These are phyloP conservation scores for Candida alai DNA, from an alignment of 805 yeast species.

Conservation along the genomic window DNA sequence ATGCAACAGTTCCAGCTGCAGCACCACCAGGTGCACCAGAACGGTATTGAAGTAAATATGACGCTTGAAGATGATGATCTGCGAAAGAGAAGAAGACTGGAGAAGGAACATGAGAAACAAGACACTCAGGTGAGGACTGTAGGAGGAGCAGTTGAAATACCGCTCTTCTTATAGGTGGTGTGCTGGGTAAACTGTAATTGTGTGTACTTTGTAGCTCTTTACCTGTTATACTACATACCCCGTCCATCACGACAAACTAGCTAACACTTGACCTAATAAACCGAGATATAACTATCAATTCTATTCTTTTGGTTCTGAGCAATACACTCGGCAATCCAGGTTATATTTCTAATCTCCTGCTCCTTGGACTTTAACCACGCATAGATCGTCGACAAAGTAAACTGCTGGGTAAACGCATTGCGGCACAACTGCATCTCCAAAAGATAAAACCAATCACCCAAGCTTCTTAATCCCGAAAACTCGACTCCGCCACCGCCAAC, in stretches of 20 bases:
- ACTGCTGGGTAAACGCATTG: constrained; percentile 94
- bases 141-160: constrained; percentile 45
- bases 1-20: neutral
- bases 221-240: neutral
- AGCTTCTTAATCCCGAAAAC: constrained; percentile 46
- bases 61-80: constrained; percentile 3
- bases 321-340: constrained; percentile 99
- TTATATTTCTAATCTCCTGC: constrained; percentile 93
- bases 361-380: constrained; percentile 96
- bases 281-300: constrained; percentile 85
- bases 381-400: constrained; percentile 86
- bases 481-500: too few species aligned
- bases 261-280: constrained; percentile 59
- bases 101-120: constrained; percentile 1
- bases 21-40: neutral
- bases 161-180: constrained; percentile 33
- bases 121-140: constrained; percentile 21
- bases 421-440: constrained; percentile 90
- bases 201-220: neutral
- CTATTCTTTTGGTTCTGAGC: constrained; percentile 97
- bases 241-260: too few species aligned
- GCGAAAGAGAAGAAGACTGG: neutral
- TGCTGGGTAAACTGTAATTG: neutral
- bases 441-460: constrained; percentile 93
- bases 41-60: constrained; percentile 2